A percentile compares a stretch with the other conserved stretches of the same genome.
phyloP scores from a whole-genome alignment of 352 stramenopile species.

The Pythium chondricola region DNA sequence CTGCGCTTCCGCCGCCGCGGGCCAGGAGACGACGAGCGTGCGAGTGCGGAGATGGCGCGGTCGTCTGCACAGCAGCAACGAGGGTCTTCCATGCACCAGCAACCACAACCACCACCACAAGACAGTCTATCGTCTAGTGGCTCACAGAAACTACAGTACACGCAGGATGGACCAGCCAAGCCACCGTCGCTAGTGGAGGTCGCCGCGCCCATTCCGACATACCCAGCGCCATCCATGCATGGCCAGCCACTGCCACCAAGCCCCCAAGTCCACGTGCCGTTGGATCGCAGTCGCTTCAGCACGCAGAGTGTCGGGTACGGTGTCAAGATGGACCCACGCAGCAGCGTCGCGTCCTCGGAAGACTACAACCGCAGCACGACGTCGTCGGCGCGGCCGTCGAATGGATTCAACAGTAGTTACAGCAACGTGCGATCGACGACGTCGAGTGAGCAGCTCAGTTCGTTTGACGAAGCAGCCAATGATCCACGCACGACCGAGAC shows the following conservation, averaged over 20 bases:
- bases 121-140: too few species aligned
- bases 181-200: too few species aligned
- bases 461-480: slow-evolving; percentile 8
- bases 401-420: too few species aligned
- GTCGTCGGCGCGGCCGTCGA: too few species aligned
- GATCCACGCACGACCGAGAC: not conserved
- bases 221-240: not conserved
- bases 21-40: not conserved
- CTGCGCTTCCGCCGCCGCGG: slow-evolving; percentile 55
- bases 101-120: too few species aligned
- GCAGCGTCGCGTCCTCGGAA: not conserved
- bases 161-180: too few species aligned
- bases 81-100: too few species aligned
- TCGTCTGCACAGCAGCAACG: not conserved
- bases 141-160: too few species aligned
- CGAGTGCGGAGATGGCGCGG: slow-evolving; percentile 1
- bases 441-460: not conserved
- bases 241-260: not conserved
- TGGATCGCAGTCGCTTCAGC: slow-evolving; percentile 10
- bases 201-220: not conserved
- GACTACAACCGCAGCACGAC: too few species aligned
- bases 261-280: slow-evolving; percentile 11
- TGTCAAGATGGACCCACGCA: not conserved
- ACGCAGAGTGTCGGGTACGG: slow-evolving; percentile 4
- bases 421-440: not conserved